These are phyloP conservation scores for Stephanocyclus meneghinianus DNA, from an alignment of 352 stramenopile species.

Conservation along the genomic window DNA sequence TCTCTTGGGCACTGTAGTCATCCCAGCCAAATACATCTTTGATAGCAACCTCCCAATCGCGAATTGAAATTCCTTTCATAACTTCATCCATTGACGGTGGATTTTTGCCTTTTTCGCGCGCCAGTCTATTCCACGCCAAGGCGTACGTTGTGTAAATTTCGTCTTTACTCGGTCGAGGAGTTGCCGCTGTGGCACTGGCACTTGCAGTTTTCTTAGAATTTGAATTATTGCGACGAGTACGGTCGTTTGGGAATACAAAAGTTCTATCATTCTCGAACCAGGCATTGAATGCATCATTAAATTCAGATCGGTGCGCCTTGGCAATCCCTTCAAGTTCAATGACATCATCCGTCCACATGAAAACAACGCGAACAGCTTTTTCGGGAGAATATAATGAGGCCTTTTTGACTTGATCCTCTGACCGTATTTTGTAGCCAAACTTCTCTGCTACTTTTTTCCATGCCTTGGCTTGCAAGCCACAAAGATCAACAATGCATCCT, in stretches of 20 bases:
- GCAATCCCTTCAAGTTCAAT: slow-evolving; percentile 54
- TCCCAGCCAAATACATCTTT: slow-evolving; percentile 66
- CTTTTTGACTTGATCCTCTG: slow-evolving; percentile 53
- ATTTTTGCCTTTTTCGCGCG: slow-evolving; percentile 44
- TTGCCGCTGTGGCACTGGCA: slow-evolving; percentile 7
- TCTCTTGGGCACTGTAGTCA: slow-evolving; percentile 36
- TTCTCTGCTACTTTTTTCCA: slow-evolving; percentile 69
- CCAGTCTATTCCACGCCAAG: slow-evolving; percentile 61
- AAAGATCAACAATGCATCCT: slow-evolving; percentile 73
- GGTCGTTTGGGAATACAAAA: slow-evolving; percentile 16
- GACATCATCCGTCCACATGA: slow-evolving; percentile 71
- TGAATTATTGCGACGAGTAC: slow-evolving; percentile 7
- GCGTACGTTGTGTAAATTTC: slow-evolving; percentile 59
- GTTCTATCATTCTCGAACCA: slow-evolving; percentile 53
- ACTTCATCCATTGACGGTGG: slow-evolving; percentile 62
- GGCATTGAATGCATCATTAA: slow-evolving; percentile 60
- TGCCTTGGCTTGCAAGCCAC: slow-evolving; percentile 61
- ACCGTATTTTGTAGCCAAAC: slow-evolving; percentile 53
- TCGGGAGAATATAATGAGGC: slow-evolving; percentile 62
- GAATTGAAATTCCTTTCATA: slow-evolving; percentile 51
- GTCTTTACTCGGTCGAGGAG: slow-evolving; percentile 38
- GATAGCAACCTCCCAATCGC: slow-evolving; percentile 60
- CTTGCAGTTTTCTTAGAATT: not conserved
- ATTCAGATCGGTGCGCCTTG: slow-evolving; percentile 37
- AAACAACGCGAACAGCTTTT: slow-evolving; percentile 62